These are phyloP conservation scores for Clitocybe nebularis DNA, from an alignment of 1,284 basidiomycete species.

Conservation along the genomic window DNA sequence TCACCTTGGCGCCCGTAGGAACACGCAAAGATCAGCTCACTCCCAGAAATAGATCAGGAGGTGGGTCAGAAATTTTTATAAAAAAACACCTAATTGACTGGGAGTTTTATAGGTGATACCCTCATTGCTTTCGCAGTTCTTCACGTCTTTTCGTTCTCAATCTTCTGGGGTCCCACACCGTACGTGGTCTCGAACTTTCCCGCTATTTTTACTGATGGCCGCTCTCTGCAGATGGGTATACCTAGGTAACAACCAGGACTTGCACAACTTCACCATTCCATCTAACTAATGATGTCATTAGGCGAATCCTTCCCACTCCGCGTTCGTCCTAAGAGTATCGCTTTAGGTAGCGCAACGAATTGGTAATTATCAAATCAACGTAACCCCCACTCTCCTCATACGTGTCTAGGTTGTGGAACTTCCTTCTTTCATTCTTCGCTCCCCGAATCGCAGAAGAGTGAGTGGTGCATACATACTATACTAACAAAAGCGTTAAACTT, in stretches of 20 bases:
- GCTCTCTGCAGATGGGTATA: constrained; percentile 44
- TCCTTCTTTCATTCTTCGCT: constrained; percentile 68
- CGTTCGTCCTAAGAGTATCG: constrained; percentile 72
- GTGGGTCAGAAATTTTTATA: constrained; percentile 16
- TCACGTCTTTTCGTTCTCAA: constrained; percentile 68
- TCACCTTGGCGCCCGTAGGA: constrained; percentile 51
- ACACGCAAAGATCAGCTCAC: constrained; percentile 47
- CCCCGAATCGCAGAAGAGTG: constrained; percentile 57
- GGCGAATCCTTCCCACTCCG: constrained; percentile 63
- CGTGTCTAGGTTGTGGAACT: constrained; percentile 62
- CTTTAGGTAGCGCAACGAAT: constrained; percentile 55
- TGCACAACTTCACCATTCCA: no score
- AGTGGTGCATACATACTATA: constrained; percentile 4
- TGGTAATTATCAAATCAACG: no score
- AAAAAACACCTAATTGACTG: background rate
- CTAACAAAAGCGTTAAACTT: constrained; percentile 1
- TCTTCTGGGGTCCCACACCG: constrained; percentile 74
- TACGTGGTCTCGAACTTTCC: no score
- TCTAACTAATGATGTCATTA: no score
- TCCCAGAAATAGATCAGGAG: constrained; percentile 52
- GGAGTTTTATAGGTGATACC: constrained; percentile 39
- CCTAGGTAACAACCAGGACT: constrained; percentile 24
- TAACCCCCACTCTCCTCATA: constrained; percentile 3
- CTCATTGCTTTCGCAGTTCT: constrained; percentile 75
- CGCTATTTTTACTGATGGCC: no score